Base-by-base conservation (phyloP, 2,329 filamentous ascomycete species). In the Colletotrichum trifolii region DNA sequence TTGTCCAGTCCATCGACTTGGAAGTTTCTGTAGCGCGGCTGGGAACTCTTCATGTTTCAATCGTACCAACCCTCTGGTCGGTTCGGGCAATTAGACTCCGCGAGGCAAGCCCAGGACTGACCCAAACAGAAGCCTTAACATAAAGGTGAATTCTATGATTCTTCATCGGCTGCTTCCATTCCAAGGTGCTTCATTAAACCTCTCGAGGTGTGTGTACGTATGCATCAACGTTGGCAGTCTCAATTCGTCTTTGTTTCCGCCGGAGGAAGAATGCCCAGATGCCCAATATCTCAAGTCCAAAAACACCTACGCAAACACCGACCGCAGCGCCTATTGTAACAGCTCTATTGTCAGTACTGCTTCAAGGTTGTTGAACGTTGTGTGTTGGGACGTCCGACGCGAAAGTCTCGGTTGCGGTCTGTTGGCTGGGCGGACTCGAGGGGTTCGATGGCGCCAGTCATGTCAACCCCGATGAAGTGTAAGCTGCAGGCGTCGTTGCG, bases 251-350 rank as follows among this genome's bases (percentile, higher is more conserved):
- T 4, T 39, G 43, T 15, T 53, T 35, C 3, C 59, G 15, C 8
- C 49, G 38, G 9, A 34, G 50, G 15, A 62, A 35, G 34, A 50
- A 56, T 2, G 50, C 25, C 25, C 25, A 25, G 25, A 25, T 25
- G 3, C 45, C 46, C 9, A 34, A 13, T 4, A 42, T 11, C 1
- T 52, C 59, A 0, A 62, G 13, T 5, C 38, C 38, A 2, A 50
- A 15, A 6, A 35, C 12, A 13, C 52, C 59, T 0, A 55, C 34
- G 33, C 45, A 62, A 2, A 46, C 52, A 5, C 59, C 59, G 7
- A 62, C 45, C 4, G 53, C 59, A 1, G 53, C 59, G 2, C 59
- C 53, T 6, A 62, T 62, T 12, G 54, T 57, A 33, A 57, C 59
- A 2, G 6, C 25, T 1, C 45, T 45, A 17, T 57, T 17, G 12